Base-by-base conservation (phyloP, 768 basidiomycete species). In the Suillus lakei region DNA sequence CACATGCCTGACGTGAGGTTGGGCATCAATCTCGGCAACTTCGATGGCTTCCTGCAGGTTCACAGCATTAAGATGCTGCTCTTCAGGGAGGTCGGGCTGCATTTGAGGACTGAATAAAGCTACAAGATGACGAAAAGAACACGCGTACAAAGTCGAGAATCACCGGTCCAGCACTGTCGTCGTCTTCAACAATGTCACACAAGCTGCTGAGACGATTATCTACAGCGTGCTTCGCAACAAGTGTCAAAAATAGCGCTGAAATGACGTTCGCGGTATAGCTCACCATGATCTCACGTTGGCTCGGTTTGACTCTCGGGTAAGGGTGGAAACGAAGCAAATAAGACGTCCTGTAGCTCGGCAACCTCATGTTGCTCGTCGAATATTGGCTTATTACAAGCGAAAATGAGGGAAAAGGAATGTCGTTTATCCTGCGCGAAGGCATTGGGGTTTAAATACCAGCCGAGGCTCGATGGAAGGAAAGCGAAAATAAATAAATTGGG, bases 221-320 rank as follows among this genome's bases (percentile, higher is more conserved):
- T 5, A 50, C 23, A 13, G 23, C 26, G 12, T 50, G 48, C 48
- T 50, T 26, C 5, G 15, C 26, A 50, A 26, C 26, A 23, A 48
- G 26, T 5, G 26, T 50, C 48, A 50, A 23, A 50, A 50, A 50
- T 28, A 50, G 48, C 48, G 26, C 26, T 50, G 26, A 4, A 12
- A 28, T 50, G 23, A 26, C n/a, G 65, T 62, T 18, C 51, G 26
- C 9, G 38, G 39, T 26, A 5, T 50, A 15, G 48, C 48, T 50
- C 38, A 62, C 61, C 21, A 62, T 21, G 15, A 43, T 54, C 46
- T 67, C 67, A 7, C 48, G 67, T 10, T 53, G 43, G 26, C 59
- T 56, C 13, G 39, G 63, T 18, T 50, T 51, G 2, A n/a, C n/a
- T n/a, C n/a, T n/a, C n/a, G n/a, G n/a, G n/a, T n/a, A n/a, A n/a